phyloP scores from a whole-genome alignment of 176 grass and related monocot species.

The Rhynchospora tenuis region DNA sequence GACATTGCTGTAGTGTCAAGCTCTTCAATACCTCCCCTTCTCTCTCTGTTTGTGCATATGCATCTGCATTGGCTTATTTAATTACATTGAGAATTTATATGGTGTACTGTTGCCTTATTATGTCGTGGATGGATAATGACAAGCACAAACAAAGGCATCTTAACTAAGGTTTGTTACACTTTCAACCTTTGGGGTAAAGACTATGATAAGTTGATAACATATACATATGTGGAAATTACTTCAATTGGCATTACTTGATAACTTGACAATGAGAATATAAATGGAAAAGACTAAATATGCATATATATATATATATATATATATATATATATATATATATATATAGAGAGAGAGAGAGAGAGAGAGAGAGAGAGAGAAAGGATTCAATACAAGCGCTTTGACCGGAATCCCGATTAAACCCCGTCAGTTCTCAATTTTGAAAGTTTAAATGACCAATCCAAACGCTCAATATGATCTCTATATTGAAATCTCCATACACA shows the following conservation, averaged over 20 bases:
- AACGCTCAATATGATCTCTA: too few species aligned
- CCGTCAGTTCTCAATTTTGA: too few species aligned
- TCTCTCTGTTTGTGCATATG: not conserved
- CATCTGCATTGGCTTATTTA: constrained; percentile 16
- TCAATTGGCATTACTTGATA: constrained; percentile 2
- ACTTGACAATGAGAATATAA: not conserved
- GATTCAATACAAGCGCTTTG: too few species aligned
- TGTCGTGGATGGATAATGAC: constrained; percentile 44
- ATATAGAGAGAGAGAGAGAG: too few species aligned
- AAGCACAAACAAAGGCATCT: constrained; percentile 60
- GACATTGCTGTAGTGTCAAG: constrained; percentile 28
- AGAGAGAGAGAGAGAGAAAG: too few species aligned
- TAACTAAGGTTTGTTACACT: constrained; percentile 33
- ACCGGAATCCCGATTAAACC: too few species aligned
- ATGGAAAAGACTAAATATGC: too few species aligned
- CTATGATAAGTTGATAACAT: constrained; percentile 50
- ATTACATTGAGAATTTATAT: not conserved
- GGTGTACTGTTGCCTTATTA: not conserved
- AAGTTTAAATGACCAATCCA: too few species aligned
- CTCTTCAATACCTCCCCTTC: not conserved
- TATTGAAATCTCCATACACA: too few species aligned
- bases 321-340: too few species aligned
- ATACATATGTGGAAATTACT: not conserved
- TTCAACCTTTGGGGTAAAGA: constrained; percentile 64
- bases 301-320: too few species aligned